Evolutionary conservation across 1,139 yeast species (phyloP), one percentile per base, ranked within the genome.

Genomic region (Saccharomycopsis crataegensis): DNA sequence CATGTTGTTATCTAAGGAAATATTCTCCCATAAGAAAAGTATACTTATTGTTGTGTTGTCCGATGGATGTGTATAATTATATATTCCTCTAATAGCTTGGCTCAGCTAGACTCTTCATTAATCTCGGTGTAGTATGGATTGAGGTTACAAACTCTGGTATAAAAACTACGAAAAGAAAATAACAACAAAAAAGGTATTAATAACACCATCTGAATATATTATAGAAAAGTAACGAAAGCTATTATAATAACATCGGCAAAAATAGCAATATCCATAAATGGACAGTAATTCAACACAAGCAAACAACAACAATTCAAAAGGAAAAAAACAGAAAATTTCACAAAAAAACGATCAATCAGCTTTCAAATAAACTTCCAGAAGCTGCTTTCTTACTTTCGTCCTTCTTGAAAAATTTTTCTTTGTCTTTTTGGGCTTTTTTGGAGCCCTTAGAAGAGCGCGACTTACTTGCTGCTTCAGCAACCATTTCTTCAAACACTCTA

Each of bases 401-500:
- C 40, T 50, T 50, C 45, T 55, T 55, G 12, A 44, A 42, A 2
- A n/a, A 11, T 34, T 33, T 51, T 31, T 56, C 58, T 22, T 22
- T 52, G 34, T 49, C 55, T 16, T 44, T 48, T 32, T 43, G 51
- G 61, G 58, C 63, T 67, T 54, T 49, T 42, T 51, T 54, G 48
- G 47, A 28, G 36, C 62, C 58, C 51, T 62, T 66, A 8, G 43
- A 11, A 2, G 41, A 8, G 8, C 14, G 70, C 12, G 73, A 69
- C 62, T 78, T 75, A 65, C 79, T 79, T 32, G 78, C 71, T 36
- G 90, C 84, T 40, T 83, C 87, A 42, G 82, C 80, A 78, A 85
- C 83, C 70, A 86, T 69, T 61, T 83, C 89, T 67, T 86, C 95
- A 65, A 85, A 86, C 56, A 85, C 80, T 60, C 83, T 75, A 6